phyloP scores from a whole-genome alignment of 2,329 filamentous ascomycete genomes.

The Fusarium sp. region DNA sequence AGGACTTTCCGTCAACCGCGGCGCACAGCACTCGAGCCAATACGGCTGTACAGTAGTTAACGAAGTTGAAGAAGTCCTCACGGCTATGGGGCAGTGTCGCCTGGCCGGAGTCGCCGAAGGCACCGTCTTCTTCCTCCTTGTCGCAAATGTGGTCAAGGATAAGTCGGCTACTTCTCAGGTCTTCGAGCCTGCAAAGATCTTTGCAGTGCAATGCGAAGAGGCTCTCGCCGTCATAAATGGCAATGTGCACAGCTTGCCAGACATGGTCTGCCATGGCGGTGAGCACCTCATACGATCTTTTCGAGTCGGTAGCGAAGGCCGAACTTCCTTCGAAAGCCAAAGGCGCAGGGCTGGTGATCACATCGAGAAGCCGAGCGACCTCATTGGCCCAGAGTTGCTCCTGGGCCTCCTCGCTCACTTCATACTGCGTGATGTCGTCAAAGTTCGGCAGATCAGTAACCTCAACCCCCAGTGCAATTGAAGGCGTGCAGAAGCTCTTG shows the following conservation, averaged over 20 bases:
- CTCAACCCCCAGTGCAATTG: neutral
- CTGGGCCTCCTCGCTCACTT: neutral
- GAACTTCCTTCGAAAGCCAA: neutral
- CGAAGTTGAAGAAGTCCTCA: neutral
- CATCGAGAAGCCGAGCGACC: neutral
- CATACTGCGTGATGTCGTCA: neutral
- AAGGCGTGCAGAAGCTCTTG: neutral
- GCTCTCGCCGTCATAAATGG: no score
- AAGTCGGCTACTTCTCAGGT: no score
- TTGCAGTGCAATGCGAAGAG: no score
- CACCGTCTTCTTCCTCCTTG: no score
- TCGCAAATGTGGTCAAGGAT: no score
- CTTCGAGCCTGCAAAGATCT: no score
- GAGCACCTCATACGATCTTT: neutral
- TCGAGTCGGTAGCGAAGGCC: fast-evolving
- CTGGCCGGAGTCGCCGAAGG: neutral
- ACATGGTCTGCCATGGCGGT: no score
- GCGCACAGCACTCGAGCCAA: neutral
- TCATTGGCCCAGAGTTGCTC: neutral
- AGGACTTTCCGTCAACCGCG: neutral
- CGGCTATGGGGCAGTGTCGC: neutral
- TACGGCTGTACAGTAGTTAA: neutral
- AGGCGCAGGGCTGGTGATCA: fast-evolving
- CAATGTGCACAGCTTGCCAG: no score
- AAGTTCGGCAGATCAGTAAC: neutral